Conservation (phyloP, 352 stramenopile genomes). For the Phytopythium sindhum region DNA sequence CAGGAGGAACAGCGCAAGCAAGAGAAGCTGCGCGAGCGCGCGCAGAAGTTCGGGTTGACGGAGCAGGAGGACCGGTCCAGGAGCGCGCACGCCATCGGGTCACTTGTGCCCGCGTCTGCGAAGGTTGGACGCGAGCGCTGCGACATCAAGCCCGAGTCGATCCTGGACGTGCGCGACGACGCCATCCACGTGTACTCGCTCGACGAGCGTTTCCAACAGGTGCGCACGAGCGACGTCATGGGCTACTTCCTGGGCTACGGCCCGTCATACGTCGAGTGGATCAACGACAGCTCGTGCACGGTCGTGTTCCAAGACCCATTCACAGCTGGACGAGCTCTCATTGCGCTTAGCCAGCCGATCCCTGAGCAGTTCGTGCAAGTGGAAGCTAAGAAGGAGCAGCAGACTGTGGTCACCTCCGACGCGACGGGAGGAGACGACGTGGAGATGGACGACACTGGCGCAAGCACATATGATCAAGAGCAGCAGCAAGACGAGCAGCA, state of each 20-base stretch:
- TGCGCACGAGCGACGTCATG: slow-evolving; percentile 77
- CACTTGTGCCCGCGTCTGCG: slow-evolving; percentile 33
- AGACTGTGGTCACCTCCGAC: slow-evolving; percentile 9
- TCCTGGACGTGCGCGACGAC: slow-evolving; percentile 48
- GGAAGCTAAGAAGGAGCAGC: slow-evolving; percentile 18
- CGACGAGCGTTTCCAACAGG: slow-evolving; percentile 74
- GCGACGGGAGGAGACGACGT: slow-evolving; percentile 32
- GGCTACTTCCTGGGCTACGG: slow-evolving; percentile 78
- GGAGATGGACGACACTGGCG: slow-evolving; percentile 49
- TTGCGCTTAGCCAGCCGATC: slow-evolving; percentile 51
- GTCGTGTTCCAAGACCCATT: slow-evolving; percentile 79
- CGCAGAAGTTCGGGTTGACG: slow-evolving; percentile 69
- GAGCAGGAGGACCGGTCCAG: slow-evolving; percentile 31
- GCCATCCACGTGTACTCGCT: slow-evolving; percentile 83
- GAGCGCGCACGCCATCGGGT: slow-evolving; percentile 11
- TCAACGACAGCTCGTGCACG: slow-evolving; percentile 84
- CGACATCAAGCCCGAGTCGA: slow-evolving; percentile 41
- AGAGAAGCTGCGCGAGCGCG: slow-evolving; percentile 59
- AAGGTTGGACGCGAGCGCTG: slow-evolving; percentile 67
- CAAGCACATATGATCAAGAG: slow-evolving; percentile 10
- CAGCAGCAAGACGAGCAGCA: slow-evolving; percentile 10
- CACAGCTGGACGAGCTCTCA: slow-evolving; percentile 58
- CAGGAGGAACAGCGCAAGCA: slow-evolving; percentile 49
- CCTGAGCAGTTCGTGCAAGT: slow-evolving; percentile 35
- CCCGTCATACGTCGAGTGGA: slow-evolving; percentile 84